These are phyloP conservation scores for Wickerhamomyces sp. DNA, from an alignment of 1,139 yeast genomes.

Conservation along the genomic window DNA sequence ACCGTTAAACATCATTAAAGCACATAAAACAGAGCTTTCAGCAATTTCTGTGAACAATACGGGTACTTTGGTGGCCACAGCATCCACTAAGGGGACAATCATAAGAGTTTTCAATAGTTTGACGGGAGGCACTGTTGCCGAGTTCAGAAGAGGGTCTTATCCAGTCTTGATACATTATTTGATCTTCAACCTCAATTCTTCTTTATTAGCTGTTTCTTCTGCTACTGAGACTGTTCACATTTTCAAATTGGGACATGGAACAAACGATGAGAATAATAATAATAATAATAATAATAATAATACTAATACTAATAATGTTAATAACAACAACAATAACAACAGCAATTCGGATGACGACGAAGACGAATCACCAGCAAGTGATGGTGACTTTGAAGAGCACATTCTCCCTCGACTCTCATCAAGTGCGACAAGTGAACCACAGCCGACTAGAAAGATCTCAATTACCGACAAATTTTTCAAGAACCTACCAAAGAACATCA, in stretches of 20 bases:
- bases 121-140: slow-evolving; percentile 36
- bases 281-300: background rate
- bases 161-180: slow-evolving; percentile 52
- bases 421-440: slow-evolving; percentile 2
- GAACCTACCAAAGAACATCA: slow-evolving; percentile 29
- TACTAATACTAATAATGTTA: background rate
- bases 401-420: slow-evolving; percentile 7
- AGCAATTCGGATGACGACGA: slow-evolving; percentile 2
- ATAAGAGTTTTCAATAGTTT: slow-evolving; percentile 46
- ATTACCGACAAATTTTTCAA: slow-evolving; percentile 18
- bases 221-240: slow-evolving; percentile 68
- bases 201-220: slow-evolving; percentile 60
- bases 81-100: slow-evolving; percentile 70
- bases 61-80: slow-evolving; percentile 57
- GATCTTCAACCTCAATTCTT: slow-evolving; percentile 46
- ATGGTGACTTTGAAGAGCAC: slow-evolving; percentile 6
- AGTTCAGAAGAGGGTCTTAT: slow-evolving; percentile 68
- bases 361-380: slow-evolving; percentile 5
- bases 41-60: slow-evolving; percentile 45
- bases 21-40: slow-evolving; percentile 51
- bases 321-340: background rate
- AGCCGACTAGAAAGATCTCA: slow-evolving; percentile 11
- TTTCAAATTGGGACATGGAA: slow-evolving; percentile 35
- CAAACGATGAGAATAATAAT: slow-evolving; percentile 1
- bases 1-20: slow-evolving; percentile 55